Conservation (phyloP, 495 filamentous ascomycete species). For the Daldinia caldariorum region DNA sequence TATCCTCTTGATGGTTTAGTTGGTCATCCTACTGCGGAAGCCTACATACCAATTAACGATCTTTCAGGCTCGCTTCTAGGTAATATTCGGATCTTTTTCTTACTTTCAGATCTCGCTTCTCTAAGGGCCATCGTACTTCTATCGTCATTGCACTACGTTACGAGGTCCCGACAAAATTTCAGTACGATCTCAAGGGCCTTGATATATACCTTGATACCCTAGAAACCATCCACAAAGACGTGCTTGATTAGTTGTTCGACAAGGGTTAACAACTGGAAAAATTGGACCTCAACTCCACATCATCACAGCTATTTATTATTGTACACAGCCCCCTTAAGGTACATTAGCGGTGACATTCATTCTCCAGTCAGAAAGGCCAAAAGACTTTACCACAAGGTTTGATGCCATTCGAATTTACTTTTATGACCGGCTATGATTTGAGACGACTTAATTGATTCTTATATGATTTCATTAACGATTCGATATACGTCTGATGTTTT, state of each 20-base stretch:
- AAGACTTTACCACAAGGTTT: not conserved
- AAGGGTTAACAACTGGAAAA: constrained; percentile 23
- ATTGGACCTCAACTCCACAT: constrained; percentile 37
- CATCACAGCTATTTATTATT: constrained; percentile 24
- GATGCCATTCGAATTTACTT: not conserved
- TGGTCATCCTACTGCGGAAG: not conserved
- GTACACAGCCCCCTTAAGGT: constrained; percentile 28
- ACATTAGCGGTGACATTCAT: constrained; percentile 26
- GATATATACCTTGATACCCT: constrained; percentile 6
- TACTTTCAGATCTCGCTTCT: not conserved
- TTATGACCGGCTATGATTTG: not conserved
- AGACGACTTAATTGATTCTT: not conserved
- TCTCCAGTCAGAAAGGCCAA: constrained; percentile 10
- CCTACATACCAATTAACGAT: not conserved
- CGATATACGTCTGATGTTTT: constrained; percentile 4
- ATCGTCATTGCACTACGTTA: not conserved
- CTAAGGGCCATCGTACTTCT: not conserved
- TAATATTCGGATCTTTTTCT: not conserved
- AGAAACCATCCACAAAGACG: constrained; percentile 7
- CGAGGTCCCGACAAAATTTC: not conserved
- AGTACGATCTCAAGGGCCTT: not conserved
- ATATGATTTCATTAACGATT: not conserved
- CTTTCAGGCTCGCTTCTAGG: not conserved
- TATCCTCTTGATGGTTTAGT: not conserved
- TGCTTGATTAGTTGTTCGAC: constrained; percentile 8